These are phyloP conservation scores for Trichocomaceae sp. DNA, from an alignment of 2,329 filamentous ascomycete species.

Conservation along the genomic window DNA sequence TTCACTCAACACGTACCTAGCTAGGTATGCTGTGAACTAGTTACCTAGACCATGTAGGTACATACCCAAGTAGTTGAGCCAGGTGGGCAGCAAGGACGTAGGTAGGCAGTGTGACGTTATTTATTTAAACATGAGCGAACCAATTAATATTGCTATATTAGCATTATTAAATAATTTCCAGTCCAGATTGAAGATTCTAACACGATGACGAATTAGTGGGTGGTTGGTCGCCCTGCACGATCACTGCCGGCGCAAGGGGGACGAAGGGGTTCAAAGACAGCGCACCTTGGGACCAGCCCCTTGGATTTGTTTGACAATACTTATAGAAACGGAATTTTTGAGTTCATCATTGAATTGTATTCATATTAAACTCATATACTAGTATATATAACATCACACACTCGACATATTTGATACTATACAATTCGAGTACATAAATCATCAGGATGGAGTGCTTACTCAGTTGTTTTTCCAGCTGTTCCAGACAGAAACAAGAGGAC, in stretches of 20 bases:
- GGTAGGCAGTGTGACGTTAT: background rate
- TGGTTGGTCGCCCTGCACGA: background rate
- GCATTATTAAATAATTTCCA: background rate
- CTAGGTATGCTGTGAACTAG: background rate
- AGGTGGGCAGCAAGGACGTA: background rate
- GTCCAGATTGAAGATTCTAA: background rate
- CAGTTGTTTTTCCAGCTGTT: constrained; percentile 9
- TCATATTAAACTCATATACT: background rate
- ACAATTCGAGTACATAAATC: background rate
- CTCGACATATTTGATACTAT: background rate
- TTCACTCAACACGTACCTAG: background rate
- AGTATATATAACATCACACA: background rate
- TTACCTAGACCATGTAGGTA: background rate
- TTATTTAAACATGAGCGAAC: background rate
- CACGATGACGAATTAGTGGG: background rate
- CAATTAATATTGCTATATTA: background rate
- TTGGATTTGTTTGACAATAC: background rate
- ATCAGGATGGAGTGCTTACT: constrained; percentile 7
- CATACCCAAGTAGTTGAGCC: background rate
- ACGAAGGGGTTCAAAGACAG: background rate
- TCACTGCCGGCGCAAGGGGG: background rate
- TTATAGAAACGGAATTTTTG: background rate
- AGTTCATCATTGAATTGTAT: background rate
- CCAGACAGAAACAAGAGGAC: constrained; percentile 14
- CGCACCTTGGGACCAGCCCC: background rate